Evolutionary conservation across 768 basidiomycete genomes (phyloP).

Genomic region (Infundibulicybe gibba): DNA sequence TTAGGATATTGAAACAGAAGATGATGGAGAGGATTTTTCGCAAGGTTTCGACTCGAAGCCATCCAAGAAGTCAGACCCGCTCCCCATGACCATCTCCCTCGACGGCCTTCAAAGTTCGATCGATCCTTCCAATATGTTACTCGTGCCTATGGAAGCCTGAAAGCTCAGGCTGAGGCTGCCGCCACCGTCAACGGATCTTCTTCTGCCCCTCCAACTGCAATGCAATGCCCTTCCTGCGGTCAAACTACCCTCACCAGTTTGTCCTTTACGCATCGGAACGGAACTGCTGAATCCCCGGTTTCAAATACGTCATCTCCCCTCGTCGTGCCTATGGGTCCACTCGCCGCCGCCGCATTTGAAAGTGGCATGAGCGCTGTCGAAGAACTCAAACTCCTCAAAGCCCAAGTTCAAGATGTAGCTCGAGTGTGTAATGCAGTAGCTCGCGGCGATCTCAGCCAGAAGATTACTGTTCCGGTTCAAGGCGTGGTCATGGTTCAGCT

Average conservation of each 20-base stretch:
- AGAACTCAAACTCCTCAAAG: constrained; percentile 75
- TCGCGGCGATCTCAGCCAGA: constrained; percentile 69
- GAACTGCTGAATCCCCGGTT: constrained; percentile 35
- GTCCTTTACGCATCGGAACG: constrained; percentile 20
- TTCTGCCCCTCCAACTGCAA: constrained; percentile 44
- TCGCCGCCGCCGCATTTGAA: constrained; percentile 59
- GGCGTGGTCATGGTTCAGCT: constrained; percentile 79
- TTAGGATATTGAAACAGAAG: background rate
- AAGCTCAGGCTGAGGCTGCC: constrained; percentile 1
- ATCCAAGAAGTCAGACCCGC: constrained; percentile 10
- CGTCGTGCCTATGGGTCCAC: constrained; percentile 54
- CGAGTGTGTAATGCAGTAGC: constrained; percentile 81
- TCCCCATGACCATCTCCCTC: constrained; percentile 43
- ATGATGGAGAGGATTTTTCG: background rate
- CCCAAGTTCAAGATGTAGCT: constrained; percentile 81
- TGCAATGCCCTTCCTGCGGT: constrained; percentile 54
- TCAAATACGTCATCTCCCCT: constrained; percentile 42
- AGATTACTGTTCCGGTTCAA: constrained; percentile 76
- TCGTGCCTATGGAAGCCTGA: constrained; percentile 22
- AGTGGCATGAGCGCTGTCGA: constrained; percentile 69
- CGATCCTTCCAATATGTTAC: constrained; percentile 27
- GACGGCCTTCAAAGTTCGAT: constrained; percentile 40
- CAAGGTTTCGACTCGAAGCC: constrained; percentile 6
- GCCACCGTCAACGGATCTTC: constrained; percentile 8
- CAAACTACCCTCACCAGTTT: constrained; percentile 39